Evolutionary conservation across 768 basidiomycete species (phyloP), one percentile per base, ranked within the genome.

Genomic region (Pulveroboletus sp.): DNA sequence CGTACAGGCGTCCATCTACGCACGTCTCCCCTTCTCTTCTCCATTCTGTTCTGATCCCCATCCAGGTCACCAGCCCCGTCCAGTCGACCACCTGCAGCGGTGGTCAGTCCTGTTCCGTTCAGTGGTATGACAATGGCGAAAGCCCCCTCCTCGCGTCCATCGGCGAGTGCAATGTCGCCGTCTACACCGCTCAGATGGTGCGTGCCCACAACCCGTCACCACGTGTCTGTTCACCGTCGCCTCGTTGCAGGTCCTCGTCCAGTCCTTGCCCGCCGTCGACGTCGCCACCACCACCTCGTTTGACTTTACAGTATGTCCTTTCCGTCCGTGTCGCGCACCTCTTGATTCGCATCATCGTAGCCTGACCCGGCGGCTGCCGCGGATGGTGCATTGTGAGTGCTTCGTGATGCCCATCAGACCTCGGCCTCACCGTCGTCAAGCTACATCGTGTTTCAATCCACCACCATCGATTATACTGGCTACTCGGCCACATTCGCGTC

Each of bases 81-180:
- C 53, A 60, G 45, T 54, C 68, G 43, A 69, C 75, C 11, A 68
- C 66, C 20, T 87, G 82, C 61, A 68, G 68, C 33, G 87, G 70
- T 21, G 82, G 80, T 11, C 63, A 79, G 52, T 51, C 75, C 6
- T 85, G 82, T 65, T 64, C 61, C 0, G 73, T 88, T 7, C 48
- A 71, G 38, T 90, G 85, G 86, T 50, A 79, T 1, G 87, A 90
- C 46, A 72, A 90, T 52, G 86, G 86, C 16, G 33, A 51, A 10
- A 32, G 47, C 1, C 87, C 87, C 4, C 62, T 79, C 16, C 53
- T 78, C n/a, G 35, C 68, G 6, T 49, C 58, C 29, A 75, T 88
- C 40, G 84, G 85, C 4, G 61, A 76, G 0, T 75, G 77, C 43
- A 66, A 68, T 3, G 74, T 85, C 44, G 82, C 71, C 1, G 65